Conservation (phyloP, 768 basidiomycete species). For the Psilocybe subaeruginosa region DNA sequence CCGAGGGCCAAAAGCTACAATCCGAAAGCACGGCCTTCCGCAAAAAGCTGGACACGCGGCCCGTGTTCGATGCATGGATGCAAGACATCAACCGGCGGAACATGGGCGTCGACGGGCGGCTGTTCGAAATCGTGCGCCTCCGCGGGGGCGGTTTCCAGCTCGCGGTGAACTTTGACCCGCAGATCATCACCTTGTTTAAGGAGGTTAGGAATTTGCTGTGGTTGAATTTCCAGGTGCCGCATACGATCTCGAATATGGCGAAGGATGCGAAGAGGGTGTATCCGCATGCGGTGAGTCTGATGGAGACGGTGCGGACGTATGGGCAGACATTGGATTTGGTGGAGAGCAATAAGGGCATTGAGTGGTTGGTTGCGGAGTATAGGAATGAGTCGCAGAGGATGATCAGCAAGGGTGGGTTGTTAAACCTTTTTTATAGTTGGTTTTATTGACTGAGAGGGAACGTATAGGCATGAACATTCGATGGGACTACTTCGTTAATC, state of each 20-base stretch:
- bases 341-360: conserved; percentile 88
- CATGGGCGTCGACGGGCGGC: conserved; percentile 87
- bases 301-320: conserved; percentile 99
- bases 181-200: conserved; percentile 98
- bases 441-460: background rate
- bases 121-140: conserved; percentile 82
- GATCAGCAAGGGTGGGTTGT: conserved; percentile 77
- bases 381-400: conserved; percentile 92
- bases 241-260: conserved; percentile 93
- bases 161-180: conserved; percentile 96
- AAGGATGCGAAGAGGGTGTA: conserved; percentile 99
- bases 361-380: conserved; percentile 94
- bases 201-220: conserved; percentile 95
- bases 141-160: conserved; percentile 76
- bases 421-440: background rate
- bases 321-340: conserved; percentile 93
- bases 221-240: conserved; percentile 95
- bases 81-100: conserved; percentile 93
- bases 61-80: conserved; percentile 96
- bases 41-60: conserved; percentile 92
- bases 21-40: conserved; percentile 90
- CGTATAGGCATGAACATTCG: conserved; percentile 88
- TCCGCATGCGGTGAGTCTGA: conserved; percentile 95
- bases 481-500: conserved; percentile 97
- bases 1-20: conserved; percentile 98